phyloP scores from a whole-genome alignment of 148 eudicot species.

The Persicaria maculosa region DNA sequence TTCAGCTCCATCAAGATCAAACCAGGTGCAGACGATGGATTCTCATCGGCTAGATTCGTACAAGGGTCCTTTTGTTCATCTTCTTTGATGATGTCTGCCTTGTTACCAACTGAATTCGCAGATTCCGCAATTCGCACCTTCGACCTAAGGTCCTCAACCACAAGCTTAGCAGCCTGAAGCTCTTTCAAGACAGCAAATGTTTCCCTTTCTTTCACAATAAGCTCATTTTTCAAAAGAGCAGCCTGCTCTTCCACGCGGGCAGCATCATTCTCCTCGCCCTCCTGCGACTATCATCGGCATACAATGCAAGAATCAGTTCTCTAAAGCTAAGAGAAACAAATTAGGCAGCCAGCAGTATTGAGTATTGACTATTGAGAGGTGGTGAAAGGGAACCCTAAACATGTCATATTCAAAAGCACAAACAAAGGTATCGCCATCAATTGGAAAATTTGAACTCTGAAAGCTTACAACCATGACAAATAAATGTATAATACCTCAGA shows the following conservation, averaged over 20 bases:
- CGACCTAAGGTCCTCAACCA: slow-evolving; percentile 69
- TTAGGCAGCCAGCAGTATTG: no score
- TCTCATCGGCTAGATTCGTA: slow-evolving; percentile 12
- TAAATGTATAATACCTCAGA: no score
- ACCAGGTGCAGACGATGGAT: slow-evolving; percentile 57
- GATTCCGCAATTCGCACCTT: slow-evolving; percentile 60
- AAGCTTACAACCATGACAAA: no score
- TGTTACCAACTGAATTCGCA: slow-evolving; percentile 20
- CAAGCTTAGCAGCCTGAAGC: slow-evolving; percentile 65
- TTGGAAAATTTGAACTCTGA: no score
- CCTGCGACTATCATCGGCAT: slow-evolving; percentile 18
- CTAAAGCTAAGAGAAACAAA: no score
- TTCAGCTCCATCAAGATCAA: slow-evolving; percentile 62
- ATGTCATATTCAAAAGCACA: no score
- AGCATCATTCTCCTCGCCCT: slow-evolving; percentile 30
- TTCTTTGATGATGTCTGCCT: slow-evolving; percentile 20
- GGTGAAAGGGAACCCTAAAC: no score
- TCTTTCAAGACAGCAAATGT: slow-evolving; percentile 79
- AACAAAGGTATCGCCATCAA: no score
- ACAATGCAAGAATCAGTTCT: no score
- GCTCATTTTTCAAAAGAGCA: slow-evolving; percentile 55
- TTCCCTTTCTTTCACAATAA: slow-evolving; percentile 68
- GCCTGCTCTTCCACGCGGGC: slow-evolving; percentile 69
- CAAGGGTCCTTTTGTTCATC: slow-evolving; percentile 38
- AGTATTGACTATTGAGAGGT: no score